Evolutionary conservation across 768 basidiomycete species (phyloP).

Genomic region (Pulveroboletus sp.): DNA sequence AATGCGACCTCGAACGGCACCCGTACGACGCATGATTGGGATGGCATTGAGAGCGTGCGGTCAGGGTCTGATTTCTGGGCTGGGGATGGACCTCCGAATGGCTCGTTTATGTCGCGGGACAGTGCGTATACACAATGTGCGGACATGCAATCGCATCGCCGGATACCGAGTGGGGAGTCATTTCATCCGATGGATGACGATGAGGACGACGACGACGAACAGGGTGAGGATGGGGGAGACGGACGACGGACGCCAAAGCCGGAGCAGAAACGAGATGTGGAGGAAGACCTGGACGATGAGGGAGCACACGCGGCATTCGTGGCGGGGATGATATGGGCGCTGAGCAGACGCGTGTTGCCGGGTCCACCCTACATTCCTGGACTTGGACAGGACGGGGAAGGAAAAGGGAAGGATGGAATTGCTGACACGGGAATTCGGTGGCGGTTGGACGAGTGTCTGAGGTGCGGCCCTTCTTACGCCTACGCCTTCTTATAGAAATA

Average conservation of each 20-base stretch:
- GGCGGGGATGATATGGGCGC: slow-evolving; percentile 82
- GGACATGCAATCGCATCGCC: slow-evolving; percentile 8
- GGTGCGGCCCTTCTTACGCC: slow-evolving; percentile 37
- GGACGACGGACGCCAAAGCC: slow-evolving; percentile 25
- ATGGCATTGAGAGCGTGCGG: slow-evolving; percentile 43
- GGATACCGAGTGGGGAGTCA: slow-evolving; percentile 24
- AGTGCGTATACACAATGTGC: slow-evolving; percentile 9
- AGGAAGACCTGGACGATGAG: slow-evolving; percentile 58
- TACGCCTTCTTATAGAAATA: neutral
- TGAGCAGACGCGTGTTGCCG: slow-evolving; percentile 67
- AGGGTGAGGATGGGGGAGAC: slow-evolving; percentile 1
- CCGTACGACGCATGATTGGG: slow-evolving; percentile 7
- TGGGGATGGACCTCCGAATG: slow-evolving; percentile 21
- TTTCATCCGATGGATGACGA: slow-evolving; percentile 32
- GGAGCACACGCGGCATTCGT: slow-evolving; percentile 80
- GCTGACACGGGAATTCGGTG: slow-evolving; percentile 47
- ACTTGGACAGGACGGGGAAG: slow-evolving; percentile 9
- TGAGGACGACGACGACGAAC: slow-evolving; percentile 10
- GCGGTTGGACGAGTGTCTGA: slow-evolving; percentile 78
- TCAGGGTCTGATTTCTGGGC: slow-evolving; percentile 81
- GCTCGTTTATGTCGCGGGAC: slow-evolving; percentile 19
- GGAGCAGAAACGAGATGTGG: slow-evolving; percentile 7
- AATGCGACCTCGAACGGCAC: slow-evolving; percentile 15
- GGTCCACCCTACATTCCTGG: slow-evolving; percentile 71
- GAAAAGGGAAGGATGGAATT: slow-evolving; percentile 33